A percentile compares a stretch with the other conserved stretches of the same genome.
Conservation (phyloP, 2,329 filamentous ascomycete genomes). For the Plenodomus biglobosus region DNA sequence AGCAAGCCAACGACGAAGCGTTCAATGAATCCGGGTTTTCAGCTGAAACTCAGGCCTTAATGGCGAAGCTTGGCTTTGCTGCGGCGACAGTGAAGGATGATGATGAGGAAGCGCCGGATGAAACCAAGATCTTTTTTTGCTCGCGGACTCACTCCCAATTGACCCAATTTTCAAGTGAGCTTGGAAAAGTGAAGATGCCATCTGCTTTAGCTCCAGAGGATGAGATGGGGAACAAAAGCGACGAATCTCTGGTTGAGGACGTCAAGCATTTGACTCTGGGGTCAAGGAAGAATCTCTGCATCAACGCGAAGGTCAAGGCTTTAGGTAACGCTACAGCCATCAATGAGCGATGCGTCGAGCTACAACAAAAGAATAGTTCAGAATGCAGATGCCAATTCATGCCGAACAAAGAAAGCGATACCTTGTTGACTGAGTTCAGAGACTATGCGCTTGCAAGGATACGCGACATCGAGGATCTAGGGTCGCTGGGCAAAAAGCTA, state of each 20-base stretch:
- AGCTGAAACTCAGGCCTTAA: conserved; percentile 71
- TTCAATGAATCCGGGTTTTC: conserved; percentile 59
- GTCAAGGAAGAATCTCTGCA: conserved; percentile 84
- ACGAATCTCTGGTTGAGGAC: conserved; percentile 53
- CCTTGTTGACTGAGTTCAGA: conserved; percentile 75
- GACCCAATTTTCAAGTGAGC: conserved; percentile 81
- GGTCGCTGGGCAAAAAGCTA: conserved; percentile 72
- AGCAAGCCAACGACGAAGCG: conserved; percentile 16
- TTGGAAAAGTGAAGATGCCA: conserved; percentile 76
- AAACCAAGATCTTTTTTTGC: conserved; percentile 86
- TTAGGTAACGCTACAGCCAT: conserved; percentile 75
- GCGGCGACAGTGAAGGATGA: conserved; percentile 46
- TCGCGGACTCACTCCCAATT: conserved; percentile 92
- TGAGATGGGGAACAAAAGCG: conserved; percentile 7
- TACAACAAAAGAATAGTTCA: conserved; percentile 70
- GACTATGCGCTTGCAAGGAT: conserved; percentile 82
- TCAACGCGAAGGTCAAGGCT: conserved; percentile 77
- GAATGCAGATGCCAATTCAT: conserved; percentile 74
- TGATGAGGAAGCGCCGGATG: conserved; percentile 58
- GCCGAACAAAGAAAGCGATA: conserved; percentile 73
- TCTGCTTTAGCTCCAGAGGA: conserved; percentile 58
- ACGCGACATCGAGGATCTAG: conserved; percentile 91
- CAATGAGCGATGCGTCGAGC: conserved; percentile 87
- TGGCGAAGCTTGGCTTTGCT: conserved; percentile 60
- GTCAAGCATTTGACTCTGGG: conserved; percentile 83